Conservation (phyloP, 495 filamentous ascomycete species). For the Hyphodiscus hymeniophilus region DNA sequence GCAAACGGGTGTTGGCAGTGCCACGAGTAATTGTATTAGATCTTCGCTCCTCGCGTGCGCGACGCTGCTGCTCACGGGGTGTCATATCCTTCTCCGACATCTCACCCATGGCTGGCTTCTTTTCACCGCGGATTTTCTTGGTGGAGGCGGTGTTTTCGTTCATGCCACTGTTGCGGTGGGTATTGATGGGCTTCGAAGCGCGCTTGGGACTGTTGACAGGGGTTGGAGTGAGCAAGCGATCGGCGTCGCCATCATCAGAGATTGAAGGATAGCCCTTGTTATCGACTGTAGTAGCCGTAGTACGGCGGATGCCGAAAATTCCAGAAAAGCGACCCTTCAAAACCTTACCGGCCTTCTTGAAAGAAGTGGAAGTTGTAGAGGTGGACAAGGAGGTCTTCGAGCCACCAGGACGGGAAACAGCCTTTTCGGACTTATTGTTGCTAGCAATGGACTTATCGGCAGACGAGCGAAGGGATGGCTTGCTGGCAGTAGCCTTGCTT, state of each 20-base stretch:
- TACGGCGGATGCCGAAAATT: neutral
- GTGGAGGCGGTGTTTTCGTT: neutral
- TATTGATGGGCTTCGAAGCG: neutral
- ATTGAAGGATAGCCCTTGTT: neutral
- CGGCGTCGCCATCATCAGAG: neutral
- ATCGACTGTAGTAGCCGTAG: neutral
- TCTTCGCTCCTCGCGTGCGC: neutral
- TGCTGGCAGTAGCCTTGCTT: neutral
- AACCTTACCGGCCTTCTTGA: slow-evolving; percentile 1
- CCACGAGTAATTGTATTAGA: too few relatives aligned
- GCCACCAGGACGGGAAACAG: neutral
- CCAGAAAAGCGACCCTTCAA: neutral
- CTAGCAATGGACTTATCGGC: neutral
- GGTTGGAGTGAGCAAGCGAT: neutral
- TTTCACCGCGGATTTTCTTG: neutral
- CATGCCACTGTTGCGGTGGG: neutral
- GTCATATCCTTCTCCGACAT: neutral
- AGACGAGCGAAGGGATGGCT: neutral
- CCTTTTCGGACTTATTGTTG: neutral
- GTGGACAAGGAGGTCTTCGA: neutral
- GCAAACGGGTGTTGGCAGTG: neutral
- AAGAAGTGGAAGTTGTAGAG: neutral
- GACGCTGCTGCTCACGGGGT: neutral
- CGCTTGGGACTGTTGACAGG: neutral
- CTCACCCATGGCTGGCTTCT: neutral